Conservation (phyloP, 139 green algal genomes). For the Ostreobium quekettii region DNA sequence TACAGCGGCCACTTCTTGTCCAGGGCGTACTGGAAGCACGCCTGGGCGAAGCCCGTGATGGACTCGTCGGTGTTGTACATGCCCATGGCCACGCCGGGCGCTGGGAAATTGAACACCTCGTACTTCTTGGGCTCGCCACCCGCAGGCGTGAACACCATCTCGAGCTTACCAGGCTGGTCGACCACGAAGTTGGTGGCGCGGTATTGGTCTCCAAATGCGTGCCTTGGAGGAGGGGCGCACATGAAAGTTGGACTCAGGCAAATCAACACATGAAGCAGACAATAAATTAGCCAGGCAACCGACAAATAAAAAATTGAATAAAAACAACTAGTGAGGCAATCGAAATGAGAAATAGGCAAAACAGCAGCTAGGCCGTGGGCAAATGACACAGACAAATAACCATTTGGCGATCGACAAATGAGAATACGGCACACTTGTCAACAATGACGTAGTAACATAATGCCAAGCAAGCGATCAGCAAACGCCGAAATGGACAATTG, state of each 20-base stretch:
- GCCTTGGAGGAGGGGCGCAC: constrained; percentile 36
- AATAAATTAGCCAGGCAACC: no score
- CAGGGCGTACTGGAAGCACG: constrained; percentile 87
- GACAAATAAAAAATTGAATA: no score
- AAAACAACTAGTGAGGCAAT: no score
- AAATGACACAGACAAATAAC: no score
- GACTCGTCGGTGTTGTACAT: constrained; percentile 96
- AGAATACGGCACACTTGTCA: no score
- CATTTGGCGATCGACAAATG: no score
- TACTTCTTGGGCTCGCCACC: constrained; percentile 40
- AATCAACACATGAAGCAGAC: no score
- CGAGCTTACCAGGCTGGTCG: constrained; percentile 66
- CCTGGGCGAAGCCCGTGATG: constrained; percentile 84
- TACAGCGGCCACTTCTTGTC: constrained; percentile 79
- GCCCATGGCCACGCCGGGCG: constrained; percentile 55
- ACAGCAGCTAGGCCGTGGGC: no score
- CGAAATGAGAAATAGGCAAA: no score
- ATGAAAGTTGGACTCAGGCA: not conserved
- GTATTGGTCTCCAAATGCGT: constrained; percentile 97
- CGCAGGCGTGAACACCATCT: constrained; percentile 60
- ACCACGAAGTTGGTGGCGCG: constrained; percentile 79
- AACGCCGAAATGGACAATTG: no score
- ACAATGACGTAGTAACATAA: no score
- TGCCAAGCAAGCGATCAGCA: no score
- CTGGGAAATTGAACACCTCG: constrained; percentile 62